A percentile compares a stretch with the other conserved stretches of the same genome.
Evolutionary conservation across 1,139 yeast genomes (phyloP).

Genomic region (Lodderomyces pseudojiufengensis): DNA sequence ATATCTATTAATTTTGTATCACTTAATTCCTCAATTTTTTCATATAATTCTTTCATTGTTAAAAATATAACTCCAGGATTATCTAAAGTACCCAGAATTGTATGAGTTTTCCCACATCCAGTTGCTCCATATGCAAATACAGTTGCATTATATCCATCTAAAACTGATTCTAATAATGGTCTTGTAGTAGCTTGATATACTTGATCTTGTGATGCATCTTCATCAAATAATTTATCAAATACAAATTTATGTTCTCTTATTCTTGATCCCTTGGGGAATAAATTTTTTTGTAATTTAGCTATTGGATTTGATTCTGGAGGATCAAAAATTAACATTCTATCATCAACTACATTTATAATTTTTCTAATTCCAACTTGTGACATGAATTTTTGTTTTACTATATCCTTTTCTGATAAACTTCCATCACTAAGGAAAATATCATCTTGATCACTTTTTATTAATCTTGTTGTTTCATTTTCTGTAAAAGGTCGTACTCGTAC

Average conservation of each 20-base stretch:
- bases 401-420: constrained; percentile 27
- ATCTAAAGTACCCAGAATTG: constrained; percentile 72
- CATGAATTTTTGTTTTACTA: constrained; percentile 8
- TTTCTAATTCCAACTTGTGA: constrained; percentile 59
- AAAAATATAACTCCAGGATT: constrained; percentile 79
- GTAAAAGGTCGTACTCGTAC: constrained; percentile 88
- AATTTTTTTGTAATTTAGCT: constrained; percentile 55
- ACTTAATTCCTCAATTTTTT: constrained; percentile 48
- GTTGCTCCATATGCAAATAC: constrained; percentile 90
- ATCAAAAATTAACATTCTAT: constrained; percentile 83
- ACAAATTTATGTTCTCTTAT: constrained; percentile 76
- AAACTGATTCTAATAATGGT: constrained; percentile 67
- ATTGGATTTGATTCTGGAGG: constrained; percentile 78
- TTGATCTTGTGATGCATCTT: constrained; percentile 56
- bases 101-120: constrained; percentile 97
- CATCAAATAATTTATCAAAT: constrained; percentile 77
- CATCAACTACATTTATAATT: constrained; percentile 81
- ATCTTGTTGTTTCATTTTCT: constrained; percentile 45
- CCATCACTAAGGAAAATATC: constrained; percentile 57
- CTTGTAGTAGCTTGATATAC: constrained; percentile 66
- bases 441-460: constrained; percentile 35
- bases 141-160: constrained; percentile 87
- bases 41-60: constrained; percentile 74
- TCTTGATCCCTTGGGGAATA: constrained; percentile 47
- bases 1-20: constrained; percentile 61